Evolutionary conservation across 495 filamentous ascomycete genomes (phyloP), one percentile per base, ranked within the genome.

Genomic region (Annulohypoxylon maeteangense): DNA sequence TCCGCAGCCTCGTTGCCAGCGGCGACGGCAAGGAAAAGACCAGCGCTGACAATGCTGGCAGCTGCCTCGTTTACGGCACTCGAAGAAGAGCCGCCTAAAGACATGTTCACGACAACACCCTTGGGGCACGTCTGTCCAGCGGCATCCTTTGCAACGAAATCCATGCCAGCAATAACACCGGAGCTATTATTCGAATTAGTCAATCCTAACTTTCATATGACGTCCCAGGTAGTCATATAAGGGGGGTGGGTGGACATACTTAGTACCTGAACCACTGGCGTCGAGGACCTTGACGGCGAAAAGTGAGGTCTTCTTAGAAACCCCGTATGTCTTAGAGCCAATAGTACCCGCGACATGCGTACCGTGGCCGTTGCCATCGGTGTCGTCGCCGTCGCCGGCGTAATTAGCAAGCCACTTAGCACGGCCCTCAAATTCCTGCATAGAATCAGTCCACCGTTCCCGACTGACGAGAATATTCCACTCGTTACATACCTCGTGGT

Each of bases 251-350:
- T 34, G 0, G 0, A 40, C 65, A 50, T 62, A 68, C 68, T 68
- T 74, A 36, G 70, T 72, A 48, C 87, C 87, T 7, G 81, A 81
- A 31, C 76, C 79, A 67, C 76, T 57, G 31, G 78, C 78, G 68
- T 84, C 80, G 68, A 92, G 85, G 55, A 92, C 89, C 81, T 92
- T 91, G 77, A 92, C 89, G 58, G 86, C 88, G 67, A 88, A 84
- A 36, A 93, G 78, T 25, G 71, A 77, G 18, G 88, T 89, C 70
- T 86, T 84, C 81, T 92, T 92, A 59, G 90, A 85, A 51, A 92
- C 83, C 70, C 90, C 90, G 68, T 87, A 90, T 12, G 86, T 87
- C 55, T 65, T 76, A 7, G 86, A 86, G 47, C 83, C 90, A 55
- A 90, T 86, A 44, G 88, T 92, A 36, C 89, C 90, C 20, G 89